These are phyloP conservation scores for Alternaria burnsii DNA, from an alignment of 2,329 filamentous ascomycete species.

Conservation along the genomic window DNA sequence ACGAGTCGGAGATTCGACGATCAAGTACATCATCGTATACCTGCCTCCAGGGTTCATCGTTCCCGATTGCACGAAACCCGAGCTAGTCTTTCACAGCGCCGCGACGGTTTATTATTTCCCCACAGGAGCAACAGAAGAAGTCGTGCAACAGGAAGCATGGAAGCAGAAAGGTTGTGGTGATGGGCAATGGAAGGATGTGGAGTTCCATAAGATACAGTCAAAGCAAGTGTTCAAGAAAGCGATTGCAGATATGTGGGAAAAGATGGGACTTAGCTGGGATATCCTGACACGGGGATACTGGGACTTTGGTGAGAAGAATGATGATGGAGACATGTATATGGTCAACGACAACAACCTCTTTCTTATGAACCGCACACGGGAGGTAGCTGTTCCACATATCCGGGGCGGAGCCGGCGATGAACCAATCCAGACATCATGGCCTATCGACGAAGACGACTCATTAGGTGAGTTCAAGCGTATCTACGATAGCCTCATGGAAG, in stretches of 20 bases:
- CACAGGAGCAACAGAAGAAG: neutral
- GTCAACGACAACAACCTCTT: slow-evolving; percentile 5
- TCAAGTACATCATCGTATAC: slow-evolving; percentile 8
- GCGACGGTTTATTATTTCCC: slow-evolving; percentile 8
- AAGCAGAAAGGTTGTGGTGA: neutral
- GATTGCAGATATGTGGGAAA: slow-evolving; percentile 8
- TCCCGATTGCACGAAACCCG: slow-evolving; percentile 1
- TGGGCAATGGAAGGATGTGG: neutral
- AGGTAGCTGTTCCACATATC: neutral
- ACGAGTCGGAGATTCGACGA: neutral
- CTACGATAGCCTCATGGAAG: slow-evolving; percentile 1
- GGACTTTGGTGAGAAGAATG: slow-evolving; percentile 2
- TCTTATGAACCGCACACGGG: neutral
- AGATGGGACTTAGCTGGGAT: slow-evolving; percentile 2
- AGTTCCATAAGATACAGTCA: slow-evolving; percentile 13
- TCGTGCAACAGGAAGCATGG: neutral
- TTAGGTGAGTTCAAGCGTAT: neutral
- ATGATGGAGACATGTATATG: slow-evolving; percentile 22
- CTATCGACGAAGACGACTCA: neutral
- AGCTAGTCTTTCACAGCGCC: slow-evolving; percentile 13
- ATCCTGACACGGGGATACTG: slow-evolving; percentile 7
- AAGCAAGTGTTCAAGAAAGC: slow-evolving; percentile 24
- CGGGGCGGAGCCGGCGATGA: neutral
- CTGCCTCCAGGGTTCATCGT: slow-evolving; percentile 19
- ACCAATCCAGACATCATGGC: neutral